Evolutionary conservation across 352 stramenopile species (phyloP), one percentile per base, ranked within the genome.

Genomic region (Elongisporangium anandrum): DNA sequence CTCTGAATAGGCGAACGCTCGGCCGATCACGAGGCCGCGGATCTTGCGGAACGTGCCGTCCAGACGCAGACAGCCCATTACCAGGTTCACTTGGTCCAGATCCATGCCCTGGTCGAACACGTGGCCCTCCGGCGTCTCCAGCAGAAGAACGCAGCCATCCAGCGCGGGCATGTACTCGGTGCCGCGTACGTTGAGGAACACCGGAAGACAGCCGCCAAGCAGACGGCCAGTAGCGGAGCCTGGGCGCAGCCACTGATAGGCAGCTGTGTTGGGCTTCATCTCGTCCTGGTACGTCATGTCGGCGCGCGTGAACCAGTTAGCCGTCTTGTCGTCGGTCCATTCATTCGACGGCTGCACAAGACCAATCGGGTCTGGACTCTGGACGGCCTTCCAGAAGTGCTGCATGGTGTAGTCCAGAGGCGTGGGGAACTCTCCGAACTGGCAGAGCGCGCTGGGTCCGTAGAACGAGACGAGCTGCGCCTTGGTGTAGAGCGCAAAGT

Each of bases 321-420:
- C 66, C 4, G 75, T 84, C 60, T 85, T 87, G 66, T 90, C 76
- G 50, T 88, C 73, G 1, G 69, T 81, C 77, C 76, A 90, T 49
- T 86, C 71, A 0, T 23, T 41, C 3, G 77, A 90, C 9, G 77
- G 62, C 9, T 24, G 12, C 26, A 88, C 55, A 0, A 56, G 22
- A 0, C 77, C 73, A 16, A 85, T 59, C 4, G 75, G 65, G 19
- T 72, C 50, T 3, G 50, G n/a, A 3, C 51, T 62, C 24, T 62
- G 41, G 15, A 81, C 50, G 5, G 71, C 69, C 16, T 58, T 70
- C 51, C 55, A 73, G 38, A 85, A 90, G 16, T 70, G 51, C 10
- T 64, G 45, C 50, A 79, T 70, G 15, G 77, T 85, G 61, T 81
- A 90, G 45, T 50, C 9, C 26, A 85, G 51, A 8, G 76, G 69